Base-by-base conservation (phyloP, 257 asterid genomes). In the Leptodermis oblonga region DNA sequence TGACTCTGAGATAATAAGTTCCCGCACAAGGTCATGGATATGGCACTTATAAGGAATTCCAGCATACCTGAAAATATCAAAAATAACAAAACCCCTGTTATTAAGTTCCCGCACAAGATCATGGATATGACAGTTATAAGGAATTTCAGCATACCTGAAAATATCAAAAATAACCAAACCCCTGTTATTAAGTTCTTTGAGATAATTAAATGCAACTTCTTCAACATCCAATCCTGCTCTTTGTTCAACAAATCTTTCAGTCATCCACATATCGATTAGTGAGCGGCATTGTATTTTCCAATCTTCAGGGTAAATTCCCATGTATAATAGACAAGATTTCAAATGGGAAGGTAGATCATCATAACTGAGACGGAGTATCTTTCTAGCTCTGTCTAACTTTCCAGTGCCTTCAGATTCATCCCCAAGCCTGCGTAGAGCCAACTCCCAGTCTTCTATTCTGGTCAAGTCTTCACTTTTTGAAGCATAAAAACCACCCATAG, bases 261-360 rank as follows among this genome's bases (percentile, higher is more conserved):
- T 46, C 33, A 34, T 9, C 66, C 66, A 18, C 0, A 34, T 8
- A 0, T 18, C 15, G 23, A 36, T 61, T 8, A 61, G 66, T 0
- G 3, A 0, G 0, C 0, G 0, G 28, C 28, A 61, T 4, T 0
- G 0, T 15, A 36, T 61, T 1, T 4, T 5, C 2, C 17, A 15
- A 61, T 61, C 48, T 41, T 61, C 66, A 1, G 66, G 66, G 5
- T 5, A 61, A 7, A 33, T 61, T 15, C 77, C 61, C 37, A 71
- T 42, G 26, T 71, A 76, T 8, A 56, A 26, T 20, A 76, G 37
- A 45, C 70, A 71, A 11, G 68, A 39, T 15, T 62, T 66, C 26
- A 76, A 67, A 66, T 71, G 55, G 53, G 42, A 63, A 31, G 77
- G 74, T 25, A 76, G 14, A n/a, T 76, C 67, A 45, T 71, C 51